phyloP scores from a whole-genome alignment of 331 rosid species.

The Rosa hybrid region DNA sequence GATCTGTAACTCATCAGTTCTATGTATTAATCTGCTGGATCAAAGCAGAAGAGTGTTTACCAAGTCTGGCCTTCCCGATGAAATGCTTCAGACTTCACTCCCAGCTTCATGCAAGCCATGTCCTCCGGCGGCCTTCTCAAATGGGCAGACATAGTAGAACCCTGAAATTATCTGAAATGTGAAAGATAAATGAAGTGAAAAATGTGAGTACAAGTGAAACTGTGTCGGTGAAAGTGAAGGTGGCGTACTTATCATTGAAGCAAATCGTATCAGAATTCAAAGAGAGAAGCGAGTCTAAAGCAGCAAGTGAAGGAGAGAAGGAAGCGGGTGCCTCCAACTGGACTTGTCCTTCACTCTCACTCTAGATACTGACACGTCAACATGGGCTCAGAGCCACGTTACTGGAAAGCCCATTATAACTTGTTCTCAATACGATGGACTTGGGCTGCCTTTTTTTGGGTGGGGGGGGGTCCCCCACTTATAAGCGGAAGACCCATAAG shows the following conservation, averaged over 20 bases:
- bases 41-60: conserved; percentile 12
- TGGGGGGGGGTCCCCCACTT: too few relatives aligned
- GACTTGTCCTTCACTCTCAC: not conserved
- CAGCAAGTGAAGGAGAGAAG: conserved; percentile 11
- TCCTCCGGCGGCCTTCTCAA: conserved; percentile 11
- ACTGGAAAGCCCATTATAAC: not conserved
- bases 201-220: not conserved
- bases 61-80: conserved; percentile 48
- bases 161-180: not conserved
- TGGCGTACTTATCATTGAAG: conserved; percentile 7
- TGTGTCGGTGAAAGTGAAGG: conserved; percentile 9
- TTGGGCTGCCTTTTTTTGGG: too few relatives aligned
- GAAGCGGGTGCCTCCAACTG: conserved; percentile 14
- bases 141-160: conserved; percentile 4
- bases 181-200: not conserved
- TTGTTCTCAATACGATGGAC: too few relatives aligned
- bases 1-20: not conserved
- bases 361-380: not conserved
- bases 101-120: conserved; percentile 52
- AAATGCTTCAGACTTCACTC: conserved; percentile 47
- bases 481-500: too few relatives aligned
- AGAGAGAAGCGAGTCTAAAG: conserved; percentile 29
- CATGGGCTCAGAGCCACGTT: not conserved
- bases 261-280: not conserved
- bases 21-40: not conserved